Conservation (phyloP, 306 rosid species). For the Inga leiocalycina region DNA sequence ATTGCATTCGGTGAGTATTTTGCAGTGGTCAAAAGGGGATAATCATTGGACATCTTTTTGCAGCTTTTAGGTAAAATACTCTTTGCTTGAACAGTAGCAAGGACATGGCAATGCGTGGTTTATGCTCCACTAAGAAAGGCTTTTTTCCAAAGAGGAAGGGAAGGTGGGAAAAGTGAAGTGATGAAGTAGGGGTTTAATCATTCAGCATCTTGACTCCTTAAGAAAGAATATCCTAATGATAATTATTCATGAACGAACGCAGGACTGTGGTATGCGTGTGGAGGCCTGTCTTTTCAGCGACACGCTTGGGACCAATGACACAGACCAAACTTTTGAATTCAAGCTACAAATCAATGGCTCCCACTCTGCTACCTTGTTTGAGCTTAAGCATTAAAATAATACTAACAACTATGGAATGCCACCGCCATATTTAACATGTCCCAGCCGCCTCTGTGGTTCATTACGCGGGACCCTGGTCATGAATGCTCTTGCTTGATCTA, state of each 20-base stretch:
- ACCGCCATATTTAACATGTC: neutral
- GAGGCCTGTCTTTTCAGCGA: conserved; percentile 29
- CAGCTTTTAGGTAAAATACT: conserved; percentile 15
- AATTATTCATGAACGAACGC: neutral
- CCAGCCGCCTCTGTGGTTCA: neutral
- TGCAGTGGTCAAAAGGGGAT: neutral
- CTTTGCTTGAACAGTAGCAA: neutral
- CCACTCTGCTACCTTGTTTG: conserved; percentile 7
- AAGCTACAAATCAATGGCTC: conserved; percentile 26
- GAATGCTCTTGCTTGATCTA: neutral
- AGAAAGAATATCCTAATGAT: neutral
- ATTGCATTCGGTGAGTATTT: neutral
- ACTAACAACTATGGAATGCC: neutral
- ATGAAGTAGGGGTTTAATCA: conserved; percentile 23
- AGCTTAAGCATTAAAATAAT: conserved; percentile 10
- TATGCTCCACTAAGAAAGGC: conserved; percentile 9
- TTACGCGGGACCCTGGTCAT: neutral
- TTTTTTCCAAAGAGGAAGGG: neutral
- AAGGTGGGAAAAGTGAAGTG: neutral
- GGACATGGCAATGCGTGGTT: neutral
- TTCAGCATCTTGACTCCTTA: conserved; percentile 27
- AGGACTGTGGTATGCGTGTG: neutral
- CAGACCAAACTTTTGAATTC: conserved; percentile 31
- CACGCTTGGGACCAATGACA: conserved; percentile 24
- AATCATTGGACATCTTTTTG: neutral